Conservation (phyloP, 805 yeast species). For the Myxozyma mucilagina region DNA sequence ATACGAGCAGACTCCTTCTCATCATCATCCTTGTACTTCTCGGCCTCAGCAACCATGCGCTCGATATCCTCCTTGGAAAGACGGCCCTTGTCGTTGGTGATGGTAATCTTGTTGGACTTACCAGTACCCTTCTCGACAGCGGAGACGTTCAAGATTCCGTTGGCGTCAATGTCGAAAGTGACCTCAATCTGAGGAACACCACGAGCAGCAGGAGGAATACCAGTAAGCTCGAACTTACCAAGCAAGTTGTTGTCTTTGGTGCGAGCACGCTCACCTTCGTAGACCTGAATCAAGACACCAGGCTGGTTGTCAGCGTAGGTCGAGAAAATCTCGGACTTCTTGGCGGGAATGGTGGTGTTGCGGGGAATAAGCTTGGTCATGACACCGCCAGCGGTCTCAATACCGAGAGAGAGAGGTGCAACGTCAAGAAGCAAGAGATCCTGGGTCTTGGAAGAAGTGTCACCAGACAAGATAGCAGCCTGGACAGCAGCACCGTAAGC, state of each 20-base stretch:
- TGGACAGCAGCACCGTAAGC: slow-evolving; percentile 99
- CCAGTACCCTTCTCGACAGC: slow-evolving; percentile 99
- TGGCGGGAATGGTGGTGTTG: slow-evolving; percentile 96
- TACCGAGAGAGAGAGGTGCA: slow-evolving; percentile 96
- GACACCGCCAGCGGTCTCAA: slow-evolving; percentile 99
- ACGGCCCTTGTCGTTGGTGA: slow-evolving; percentile 98
- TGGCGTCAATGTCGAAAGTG: slow-evolving; percentile 94
- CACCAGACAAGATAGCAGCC: slow-evolving; percentile 96
- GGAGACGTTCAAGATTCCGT: slow-evolving; percentile 94
- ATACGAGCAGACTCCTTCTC: slow-evolving; percentile 92
- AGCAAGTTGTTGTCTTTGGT: slow-evolving; percentile 94
- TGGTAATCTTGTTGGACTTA: slow-evolving; percentile 94
- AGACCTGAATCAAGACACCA: slow-evolving; percentile 96
- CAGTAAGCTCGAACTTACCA: slow-evolving; percentile 95
- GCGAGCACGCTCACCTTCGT: slow-evolving; percentile 97
- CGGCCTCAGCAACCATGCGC: slow-evolving; percentile 97
- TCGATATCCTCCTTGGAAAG: slow-evolving; percentile 96
- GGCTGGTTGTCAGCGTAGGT: slow-evolving; percentile 98
- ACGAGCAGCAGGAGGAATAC: slow-evolving; percentile 98
- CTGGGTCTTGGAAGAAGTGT: slow-evolving; percentile 93
- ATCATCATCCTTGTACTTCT: slow-evolving; percentile 95
- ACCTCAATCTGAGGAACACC: slow-evolving; percentile 99
- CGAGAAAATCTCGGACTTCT: slow-evolving; percentile 95
- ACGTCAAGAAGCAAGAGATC: slow-evolving; percentile 93
- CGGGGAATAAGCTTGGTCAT: slow-evolving; percentile 98